Percentiles rank a stretch among this genome's conserved stretches.
These are phyloP conservation scores for Nothophaeocryptopus gaeumannii DNA, from an alignment of 2,329 filamentous ascomycete species.

Conservation along the genomic window DNA sequence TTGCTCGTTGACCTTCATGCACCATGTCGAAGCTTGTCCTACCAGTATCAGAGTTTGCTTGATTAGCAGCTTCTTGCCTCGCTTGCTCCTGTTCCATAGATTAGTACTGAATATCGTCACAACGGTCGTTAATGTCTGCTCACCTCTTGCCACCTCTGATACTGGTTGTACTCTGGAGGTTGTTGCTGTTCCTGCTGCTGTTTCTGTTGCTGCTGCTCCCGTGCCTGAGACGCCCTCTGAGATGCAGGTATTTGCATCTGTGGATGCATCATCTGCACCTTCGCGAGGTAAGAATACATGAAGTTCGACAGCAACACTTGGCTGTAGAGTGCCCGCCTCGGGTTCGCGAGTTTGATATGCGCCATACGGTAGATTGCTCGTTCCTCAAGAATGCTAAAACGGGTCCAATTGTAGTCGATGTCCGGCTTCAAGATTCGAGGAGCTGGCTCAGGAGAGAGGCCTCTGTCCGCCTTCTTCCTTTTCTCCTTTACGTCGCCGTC, in stretches of 20 bases:
- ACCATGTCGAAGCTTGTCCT: conserved; percentile 26
- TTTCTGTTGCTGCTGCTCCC: conserved; percentile 18
- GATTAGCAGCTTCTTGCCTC: conserved; percentile 26
- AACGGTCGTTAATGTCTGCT: conserved; percentile 15
- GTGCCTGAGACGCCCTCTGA: conserved; percentile 46
- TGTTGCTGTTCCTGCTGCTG: conserved; percentile 20
- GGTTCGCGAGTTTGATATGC: conserved; percentile 98
- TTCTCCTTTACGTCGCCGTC: conserved; percentile 72
- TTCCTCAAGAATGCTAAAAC: conserved; percentile 93
- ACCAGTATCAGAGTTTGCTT: conserved; percentile 10
- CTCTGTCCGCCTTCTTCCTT: conserved; percentile 58
- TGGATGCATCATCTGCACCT: conserved; percentile 98
- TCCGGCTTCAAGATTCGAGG: conserved; percentile 75
- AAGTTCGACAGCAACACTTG: conserved; percentile 98
- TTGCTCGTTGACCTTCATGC: conserved; percentile 19
- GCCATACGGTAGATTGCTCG: conserved; percentile 98
- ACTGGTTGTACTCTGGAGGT: conserved; percentile 36
- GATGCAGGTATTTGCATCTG: conserved; percentile 84
- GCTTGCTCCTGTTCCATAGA: conserved; percentile 30
- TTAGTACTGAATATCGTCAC: conserved; percentile 1
- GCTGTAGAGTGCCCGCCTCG: conserved; percentile 82
- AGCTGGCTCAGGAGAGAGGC: conserved; percentile 76
- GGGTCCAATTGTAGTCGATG: conserved; percentile 92
- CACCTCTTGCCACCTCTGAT: conserved; percentile 39
- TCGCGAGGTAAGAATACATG: conserved; percentile 98